Evolutionary conservation across 106 monocot species (phyloP).

Genomic region (Ottelia alismoides): DNA sequence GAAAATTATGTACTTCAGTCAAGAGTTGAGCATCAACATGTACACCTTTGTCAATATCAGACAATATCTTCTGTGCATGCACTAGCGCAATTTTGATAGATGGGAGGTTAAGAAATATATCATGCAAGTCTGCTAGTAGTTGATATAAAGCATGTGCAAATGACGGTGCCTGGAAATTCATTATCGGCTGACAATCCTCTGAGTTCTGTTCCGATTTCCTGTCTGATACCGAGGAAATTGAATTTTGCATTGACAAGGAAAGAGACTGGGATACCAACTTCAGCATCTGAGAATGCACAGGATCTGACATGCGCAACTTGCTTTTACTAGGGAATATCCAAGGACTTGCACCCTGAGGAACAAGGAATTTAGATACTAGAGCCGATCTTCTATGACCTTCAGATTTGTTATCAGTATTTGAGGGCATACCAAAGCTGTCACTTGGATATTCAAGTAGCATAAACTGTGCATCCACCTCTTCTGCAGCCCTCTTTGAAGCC

Average conservation of each 20-base stretch:
- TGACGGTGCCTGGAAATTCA: constrained; percentile 34
- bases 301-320: constrained; percentile 18
- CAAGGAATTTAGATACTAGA: constrained; percentile 17
- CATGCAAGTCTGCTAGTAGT: constrained; percentile 43
- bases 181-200: constrained; percentile 11
- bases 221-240: too few relatives aligned
- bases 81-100: constrained; percentile 34
- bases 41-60: constrained; percentile 33
- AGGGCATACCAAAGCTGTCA: constrained; percentile 6
- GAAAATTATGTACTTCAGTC: constrained; percentile 43
- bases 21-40: constrained; percentile 28
- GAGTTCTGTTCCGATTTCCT: constrained; percentile 6
- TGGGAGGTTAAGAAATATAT: constrained; percentile 47
- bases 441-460: constrained; percentile 72
- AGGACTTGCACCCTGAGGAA: constrained; percentile 23
- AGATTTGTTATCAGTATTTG: not conserved
- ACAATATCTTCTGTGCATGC: constrained; percentile 55
- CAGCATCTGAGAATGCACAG: constrained; percentile 29
- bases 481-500: constrained; percentile 64
- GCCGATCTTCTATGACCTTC: constrained; percentile 10
- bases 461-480: constrained; percentile 43
- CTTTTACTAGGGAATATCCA: constrained; percentile 20
- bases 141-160: constrained; percentile 49
- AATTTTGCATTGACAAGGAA: constrained; percentile 9
- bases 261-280: constrained; percentile 42